A percentile compares a stretch with the other conserved stretches of the same genome.
Evolutionary conservation across 1,284 basidiomycete species (phyloP).

Genomic region (Ganoderma resinaceum): DNA sequence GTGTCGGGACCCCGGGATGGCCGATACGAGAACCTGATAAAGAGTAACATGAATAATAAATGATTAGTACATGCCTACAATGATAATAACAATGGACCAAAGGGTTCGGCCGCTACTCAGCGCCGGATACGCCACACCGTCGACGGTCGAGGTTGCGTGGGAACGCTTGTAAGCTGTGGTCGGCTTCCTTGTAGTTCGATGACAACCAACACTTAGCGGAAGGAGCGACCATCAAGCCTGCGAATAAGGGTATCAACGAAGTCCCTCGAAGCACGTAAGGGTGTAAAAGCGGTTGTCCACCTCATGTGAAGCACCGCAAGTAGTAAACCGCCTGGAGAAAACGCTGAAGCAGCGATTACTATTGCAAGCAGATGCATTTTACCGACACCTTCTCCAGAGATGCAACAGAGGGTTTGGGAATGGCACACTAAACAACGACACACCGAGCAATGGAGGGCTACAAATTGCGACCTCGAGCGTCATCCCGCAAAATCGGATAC

Average conservation of each 20-base stretch:
- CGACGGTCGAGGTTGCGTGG: background rate
- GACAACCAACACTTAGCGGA: background rate
- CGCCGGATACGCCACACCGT: background rate
- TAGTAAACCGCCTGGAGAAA: too few relatives aligned
- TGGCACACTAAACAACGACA: background rate
- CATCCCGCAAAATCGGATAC: background rate
- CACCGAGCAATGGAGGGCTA: background rate
- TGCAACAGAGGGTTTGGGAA: background rate
- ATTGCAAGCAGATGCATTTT: background rate
- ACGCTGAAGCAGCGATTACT: background rate
- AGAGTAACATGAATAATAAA: background rate
- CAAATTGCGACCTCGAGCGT: background rate
- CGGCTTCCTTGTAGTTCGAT: background rate
- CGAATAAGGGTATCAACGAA: background rate
- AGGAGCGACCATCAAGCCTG: constrained; percentile 1
- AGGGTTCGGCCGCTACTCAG: too few relatives aligned
- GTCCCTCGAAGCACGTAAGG: background rate
- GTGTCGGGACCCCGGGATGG: background rate
- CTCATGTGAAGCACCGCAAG: background rate
- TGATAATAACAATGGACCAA: background rate
- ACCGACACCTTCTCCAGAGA: background rate
- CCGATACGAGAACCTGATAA: background rate
- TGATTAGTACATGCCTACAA: background rate
- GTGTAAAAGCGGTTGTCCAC: background rate
- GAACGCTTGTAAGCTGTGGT: background rate